Conservation (phyloP, 1,139 yeast genomes). For the Kodamaea plutei region DNA sequence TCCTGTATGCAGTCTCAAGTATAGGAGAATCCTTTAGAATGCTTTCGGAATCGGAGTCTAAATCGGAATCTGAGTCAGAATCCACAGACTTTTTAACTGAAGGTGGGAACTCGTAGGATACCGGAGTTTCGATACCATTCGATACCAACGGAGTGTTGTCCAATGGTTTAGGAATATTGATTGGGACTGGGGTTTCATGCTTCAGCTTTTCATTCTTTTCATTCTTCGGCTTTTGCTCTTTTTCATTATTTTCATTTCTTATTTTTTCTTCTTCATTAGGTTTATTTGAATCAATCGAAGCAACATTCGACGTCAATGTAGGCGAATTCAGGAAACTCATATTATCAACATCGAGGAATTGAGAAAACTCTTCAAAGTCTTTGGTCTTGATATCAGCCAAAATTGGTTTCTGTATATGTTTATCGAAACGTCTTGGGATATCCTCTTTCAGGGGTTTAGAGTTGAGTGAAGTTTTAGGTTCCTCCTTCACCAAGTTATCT, state of each 20-base stretch:
- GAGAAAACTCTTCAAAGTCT: conserved; percentile 58
- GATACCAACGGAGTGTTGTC: background rate
- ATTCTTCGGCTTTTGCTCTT: background rate
- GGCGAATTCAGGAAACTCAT: conserved; percentile 27
- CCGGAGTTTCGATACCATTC: background rate
- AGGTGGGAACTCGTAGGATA: background rate
- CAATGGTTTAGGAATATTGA: too few species aligned
- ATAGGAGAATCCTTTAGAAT: conserved; percentile 20
- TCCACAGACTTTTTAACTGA: background rate
- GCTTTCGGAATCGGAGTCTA: background rate
- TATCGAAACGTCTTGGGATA: background rate
- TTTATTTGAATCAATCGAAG: background rate
- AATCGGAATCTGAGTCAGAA: background rate
- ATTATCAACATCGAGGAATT: conserved; percentile 58
- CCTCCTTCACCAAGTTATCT: background rate
- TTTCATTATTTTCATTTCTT: background rate
- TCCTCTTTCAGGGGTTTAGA: background rate
- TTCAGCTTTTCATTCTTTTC: conserved; percentile 3
- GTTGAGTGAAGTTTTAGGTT: background rate
- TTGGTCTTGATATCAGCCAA: conserved; percentile 3
- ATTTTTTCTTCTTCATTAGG: background rate
- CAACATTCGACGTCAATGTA: background rate
- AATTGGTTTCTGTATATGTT: background rate
- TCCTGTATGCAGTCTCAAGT: conserved; percentile 18
- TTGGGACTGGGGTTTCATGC: conserved; percentile 1